Percentiles rank a stretch among this genome's conserved stretches.
Evolutionary conservation across 768 basidiomycete genomes (phyloP).

Genomic region (Xerocomus spinulosus): DNA sequence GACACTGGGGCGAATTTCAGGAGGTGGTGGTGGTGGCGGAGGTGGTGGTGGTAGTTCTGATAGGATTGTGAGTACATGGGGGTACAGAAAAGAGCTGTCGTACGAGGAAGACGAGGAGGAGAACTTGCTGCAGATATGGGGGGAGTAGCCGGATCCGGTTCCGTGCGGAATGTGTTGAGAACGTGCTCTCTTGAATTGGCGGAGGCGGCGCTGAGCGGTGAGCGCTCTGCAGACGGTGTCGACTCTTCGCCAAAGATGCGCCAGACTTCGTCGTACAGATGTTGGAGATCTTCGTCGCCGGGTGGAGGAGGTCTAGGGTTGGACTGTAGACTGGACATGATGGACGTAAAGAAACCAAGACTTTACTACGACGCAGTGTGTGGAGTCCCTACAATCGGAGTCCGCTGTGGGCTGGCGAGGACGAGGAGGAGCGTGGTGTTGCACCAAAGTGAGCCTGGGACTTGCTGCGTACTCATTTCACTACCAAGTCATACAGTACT

Average conservation of each 20-base stretch:
- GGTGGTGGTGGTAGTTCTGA: constrained; percentile 16
- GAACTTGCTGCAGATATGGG: constrained; percentile 12
- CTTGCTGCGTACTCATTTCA: too few relatives aligned
- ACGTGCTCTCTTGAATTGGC: constrained; percentile 18
- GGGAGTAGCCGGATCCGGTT: constrained; percentile 12
- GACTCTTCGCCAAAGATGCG: constrained; percentile 56
- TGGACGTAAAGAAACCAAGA: constrained; percentile 4
- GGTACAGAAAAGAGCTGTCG: constrained; percentile 2
- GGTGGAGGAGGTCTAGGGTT: constrained; percentile 39
- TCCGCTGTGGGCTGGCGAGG: neutral
- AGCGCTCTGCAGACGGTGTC: constrained; percentile 29
- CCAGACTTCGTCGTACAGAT: constrained; percentile 73
- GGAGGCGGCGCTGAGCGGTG: constrained; percentile 15
- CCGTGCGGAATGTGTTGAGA: constrained; percentile 18
- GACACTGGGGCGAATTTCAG: constrained; percentile 18
- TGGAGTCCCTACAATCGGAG: neutral
- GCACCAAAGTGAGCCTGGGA: neutral
- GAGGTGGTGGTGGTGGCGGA: too few relatives aligned
- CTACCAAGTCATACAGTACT: too few relatives aligned
- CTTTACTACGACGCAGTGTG: constrained; percentile 9
- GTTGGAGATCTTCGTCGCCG: constrained; percentile 67
- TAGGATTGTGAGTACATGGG: neutral
- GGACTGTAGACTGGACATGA: constrained; percentile 36
- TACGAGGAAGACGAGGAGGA: constrained; percentile 22
- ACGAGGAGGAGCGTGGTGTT: constrained; percentile 1